Conservation (phyloP, 768 basidiomycete species). For the Gautieria morchelliformis region DNA sequence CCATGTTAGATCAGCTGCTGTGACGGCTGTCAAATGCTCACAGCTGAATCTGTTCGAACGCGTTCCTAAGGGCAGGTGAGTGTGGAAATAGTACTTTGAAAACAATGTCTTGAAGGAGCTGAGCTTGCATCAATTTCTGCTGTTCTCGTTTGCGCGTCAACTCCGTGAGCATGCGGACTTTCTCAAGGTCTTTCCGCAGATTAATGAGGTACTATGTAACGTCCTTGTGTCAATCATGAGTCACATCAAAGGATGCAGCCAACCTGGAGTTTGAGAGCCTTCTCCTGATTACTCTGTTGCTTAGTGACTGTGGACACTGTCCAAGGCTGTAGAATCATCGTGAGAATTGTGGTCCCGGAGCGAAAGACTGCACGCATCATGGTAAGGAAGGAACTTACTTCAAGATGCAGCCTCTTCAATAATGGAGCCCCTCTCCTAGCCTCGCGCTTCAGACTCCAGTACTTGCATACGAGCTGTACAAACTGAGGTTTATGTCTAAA, state of each 20-base stretch:
- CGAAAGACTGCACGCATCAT: neutral
- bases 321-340: slow-evolving; percentile 54
- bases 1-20: slow-evolving; percentile 1
- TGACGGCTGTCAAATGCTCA: slow-evolving; percentile 26
- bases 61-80: slow-evolving; percentile 45
- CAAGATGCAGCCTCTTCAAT: slow-evolving; percentile 85
- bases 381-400: slow-evolving; percentile 28
- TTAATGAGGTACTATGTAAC: slow-evolving; percentile 42
- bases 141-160: slow-evolving; percentile 70
- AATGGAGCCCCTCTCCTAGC: slow-evolving; percentile 88
- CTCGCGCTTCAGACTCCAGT: slow-evolving; percentile 97
- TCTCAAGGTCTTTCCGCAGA: slow-evolving; percentile 69
- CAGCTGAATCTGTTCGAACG: slow-evolving; percentile 65
- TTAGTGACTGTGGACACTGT: slow-evolving; percentile 63
- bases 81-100: slow-evolving; percentile 57
- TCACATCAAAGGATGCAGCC: slow-evolving; percentile 16
- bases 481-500: slow-evolving; percentile 73
- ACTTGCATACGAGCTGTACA: slow-evolving; percentile 69
- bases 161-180: slow-evolving; percentile 55
- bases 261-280: slow-evolving; percentile 73
- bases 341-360: neutral
- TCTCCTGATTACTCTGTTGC: slow-evolving; percentile 73
- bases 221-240: slow-evolving; percentile 19
- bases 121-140: slow-evolving; percentile 62
- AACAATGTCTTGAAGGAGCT: slow-evolving; percentile 58